These are phyloP conservation scores for Zygosaccharomyces pseudobailii DNA, from an alignment of 1,139 yeast genomes.

Conservation along the genomic window DNA sequence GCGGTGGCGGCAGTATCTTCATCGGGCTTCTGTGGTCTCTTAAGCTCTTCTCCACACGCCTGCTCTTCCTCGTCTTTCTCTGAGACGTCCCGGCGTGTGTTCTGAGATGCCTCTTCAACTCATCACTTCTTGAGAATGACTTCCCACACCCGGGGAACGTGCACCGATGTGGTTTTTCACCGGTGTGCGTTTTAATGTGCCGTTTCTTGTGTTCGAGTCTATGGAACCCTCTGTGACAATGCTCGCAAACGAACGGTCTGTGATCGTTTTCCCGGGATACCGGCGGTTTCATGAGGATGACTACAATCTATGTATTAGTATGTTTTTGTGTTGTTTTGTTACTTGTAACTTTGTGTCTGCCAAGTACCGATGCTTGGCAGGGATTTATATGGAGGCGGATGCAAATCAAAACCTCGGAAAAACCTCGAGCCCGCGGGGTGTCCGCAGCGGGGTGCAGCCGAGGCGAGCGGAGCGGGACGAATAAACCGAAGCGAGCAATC, in stretches of 20 bases:
- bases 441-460: neutral
- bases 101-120: constrained; percentile 81
- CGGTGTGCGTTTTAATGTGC: constrained; percentile 92
- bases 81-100: constrained; percentile 47
- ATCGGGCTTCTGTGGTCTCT: neutral
- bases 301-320: neutral
- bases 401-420: neutral
- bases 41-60: constrained; percentile 8
- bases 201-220: constrained; percentile 91
- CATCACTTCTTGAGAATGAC: constrained; percentile 83
- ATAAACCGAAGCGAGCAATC: neutral
- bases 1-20: constrained; percentile 1
- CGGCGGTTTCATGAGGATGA: constrained; percentile 7
- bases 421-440: neutral
- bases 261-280: constrained; percentile 25
- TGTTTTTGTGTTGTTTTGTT: neutral
- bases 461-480: neutral
- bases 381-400: neutral
- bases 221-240: constrained; percentile 89
- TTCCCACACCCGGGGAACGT: constrained; percentile 83
- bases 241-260: constrained; percentile 81
- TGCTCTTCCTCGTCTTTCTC: constrained; percentile 14
- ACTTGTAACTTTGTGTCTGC: neutral
- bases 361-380: neutral
- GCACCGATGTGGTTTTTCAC: constrained; percentile 91